Evolutionary conservation across 208 protist genomes (phyloP), one percentile per base, ranked within the genome.

Genomic region (Trypanosoma theileri): DNA sequence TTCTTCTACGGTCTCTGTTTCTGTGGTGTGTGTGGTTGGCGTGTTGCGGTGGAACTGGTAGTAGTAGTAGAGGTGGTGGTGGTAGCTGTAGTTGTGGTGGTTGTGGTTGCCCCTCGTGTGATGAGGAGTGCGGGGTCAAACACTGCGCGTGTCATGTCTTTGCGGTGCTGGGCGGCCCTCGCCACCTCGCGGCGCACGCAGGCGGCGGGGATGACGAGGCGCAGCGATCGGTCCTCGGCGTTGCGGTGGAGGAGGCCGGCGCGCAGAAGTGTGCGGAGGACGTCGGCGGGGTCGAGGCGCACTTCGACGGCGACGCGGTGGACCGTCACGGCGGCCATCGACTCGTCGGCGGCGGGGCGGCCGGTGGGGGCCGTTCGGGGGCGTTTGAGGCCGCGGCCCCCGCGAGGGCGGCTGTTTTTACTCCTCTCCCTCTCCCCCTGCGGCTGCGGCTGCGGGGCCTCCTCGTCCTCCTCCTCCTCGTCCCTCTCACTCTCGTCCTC

Each of bases 241-340:
- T 78, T 87, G 46, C 79, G 80, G 59, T 96, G 91, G 48, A 96
- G 67, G 22, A 96, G 53, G n/a, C 91, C 91, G 72, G 91, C 85
- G 26, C 59, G 54, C 28, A 93, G 70, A 62, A 96, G 55, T 26
- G 88, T 86, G 50, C 70, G 75, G 41, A 91, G 75, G 56, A 92
- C 91, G 65, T 96, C 91, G 8, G 82, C 77, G 55, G 90, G 88
- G 59, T 94, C 91, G 52, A 96, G 68, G 6, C 78, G 73, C 52
- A 88, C 80, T 45, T 73, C 72, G 22, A 62, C 55, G 2, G 88
- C 88, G 46, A 96, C 89, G 11, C 35, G n/a, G 7, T 55, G 50
- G 16, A 70, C 57, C 28, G 24, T 63, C n/a, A 50, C 50, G 21
- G 51, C 44, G 6, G 24, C 31, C 26, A 71, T 24, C 16, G 45